phyloP scores from a whole-genome alignment of 208 protist genomes.

The Acanthamoeba triangularis region DNA sequence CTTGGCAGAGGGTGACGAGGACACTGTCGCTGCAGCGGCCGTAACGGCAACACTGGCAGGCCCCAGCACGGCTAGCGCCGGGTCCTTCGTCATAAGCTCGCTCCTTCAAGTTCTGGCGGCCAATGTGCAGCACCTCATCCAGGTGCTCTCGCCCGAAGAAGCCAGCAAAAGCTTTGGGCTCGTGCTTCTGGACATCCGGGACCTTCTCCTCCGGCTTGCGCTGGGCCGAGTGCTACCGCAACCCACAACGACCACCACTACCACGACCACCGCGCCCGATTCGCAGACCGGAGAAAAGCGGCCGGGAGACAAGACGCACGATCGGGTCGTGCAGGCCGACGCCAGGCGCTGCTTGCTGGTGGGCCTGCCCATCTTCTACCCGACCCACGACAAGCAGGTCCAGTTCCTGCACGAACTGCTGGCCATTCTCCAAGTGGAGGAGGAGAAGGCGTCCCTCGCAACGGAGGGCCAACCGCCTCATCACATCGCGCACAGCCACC shows the following conservation, averaged over 20 bases:
- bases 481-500: neutral
- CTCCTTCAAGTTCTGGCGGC: conserved; percentile 18
- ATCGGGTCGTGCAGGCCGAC: conserved; percentile 24
- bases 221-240: neutral
- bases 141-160: neutral
- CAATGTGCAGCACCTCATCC: conserved; percentile 26
- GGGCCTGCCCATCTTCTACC: conserved; percentile 42
- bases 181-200: conserved; percentile 24
- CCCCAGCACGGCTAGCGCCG: neutral
- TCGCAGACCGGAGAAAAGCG: neutral
- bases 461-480: neutral
- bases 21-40: neutral
- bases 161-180: conserved; percentile 46
- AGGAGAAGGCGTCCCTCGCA: neutral
- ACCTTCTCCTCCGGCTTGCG: conserved; percentile 4
- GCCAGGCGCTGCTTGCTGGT: neutral
- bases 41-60: neutral
- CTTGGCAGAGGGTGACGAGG: neutral
- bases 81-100: conserved; percentile 31
- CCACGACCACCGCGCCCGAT: neutral
- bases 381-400: conserved; percentile 21
- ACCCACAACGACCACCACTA: neutral
- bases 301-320: conserved; percentile 17
- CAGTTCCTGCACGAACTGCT: conserved; percentile 46
- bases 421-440: neutral